Evolutionary conservation across 805 yeast genomes (phyloP), one percentile per base, ranked within the genome.

Genomic region (Tetrapisispora phaffii): DNA sequence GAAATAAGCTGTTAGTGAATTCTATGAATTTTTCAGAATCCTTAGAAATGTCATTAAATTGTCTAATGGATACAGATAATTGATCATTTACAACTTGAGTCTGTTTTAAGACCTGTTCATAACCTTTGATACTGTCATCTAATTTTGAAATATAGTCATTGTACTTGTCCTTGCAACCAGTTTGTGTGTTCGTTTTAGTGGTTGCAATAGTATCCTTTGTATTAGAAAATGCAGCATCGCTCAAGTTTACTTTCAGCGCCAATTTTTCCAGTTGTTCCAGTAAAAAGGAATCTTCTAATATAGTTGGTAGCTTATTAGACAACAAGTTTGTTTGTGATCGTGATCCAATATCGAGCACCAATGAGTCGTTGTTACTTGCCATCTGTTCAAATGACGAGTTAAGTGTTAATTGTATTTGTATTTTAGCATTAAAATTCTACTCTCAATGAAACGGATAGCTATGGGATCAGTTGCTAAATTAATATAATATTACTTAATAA

Each of bases 291-390:
- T 59, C 62, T 32, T 61, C 62, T 28, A 54, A 53, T 2, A 69
- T 56, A 34, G 35, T 57, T 19, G 60, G 48, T 10, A 50, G 31
- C 12, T 32, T 20, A 23, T 31, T 37, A 2, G 28, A 4, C 19
- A 31, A 15, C 12, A 5, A 7, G 24, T 34, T n/a, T n/a, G n/a
- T n/a, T n/a, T n/a, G n/a, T n/a, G 28, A 7, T 9, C 28, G 75
- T 37, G 71, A 60, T 0, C 87, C 87, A 39, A 81, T 79, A 26
- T 68, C 63, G 42, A 77, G 77, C 1, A 81, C 86, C 48, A 80
- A 73, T 2, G 88, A 80, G 47, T 75, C 73, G 44, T 80, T 12
- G 7, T 7, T 28, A 10, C 24, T 19, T 19, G 15, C 26, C 9
- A 38, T n/a, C 24, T 24, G 15, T 26, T 24, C 23, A 10, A n/a